Conservation (phyloP, 129 eudicot species). For the Lactuca sativa region DNA sequence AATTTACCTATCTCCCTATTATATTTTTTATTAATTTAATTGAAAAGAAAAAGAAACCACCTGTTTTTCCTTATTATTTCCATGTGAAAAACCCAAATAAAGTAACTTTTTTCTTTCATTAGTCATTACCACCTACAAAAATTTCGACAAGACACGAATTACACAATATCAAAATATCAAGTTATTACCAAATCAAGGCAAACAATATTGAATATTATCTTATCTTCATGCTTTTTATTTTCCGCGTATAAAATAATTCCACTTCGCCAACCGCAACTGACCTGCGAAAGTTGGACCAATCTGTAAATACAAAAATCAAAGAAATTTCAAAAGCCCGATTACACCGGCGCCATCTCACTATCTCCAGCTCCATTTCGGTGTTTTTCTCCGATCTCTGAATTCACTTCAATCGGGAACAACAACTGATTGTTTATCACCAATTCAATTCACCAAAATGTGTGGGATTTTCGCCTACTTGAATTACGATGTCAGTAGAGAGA, state of each 20-base stretch:
- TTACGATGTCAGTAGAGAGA: slow-evolving; percentile 66
- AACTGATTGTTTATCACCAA: slow-evolving; percentile 1
- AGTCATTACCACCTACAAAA: too few species aligned
- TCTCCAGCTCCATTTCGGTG: slow-evolving; percentile 1
- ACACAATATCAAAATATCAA: too few species aligned
- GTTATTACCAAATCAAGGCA: too few species aligned
- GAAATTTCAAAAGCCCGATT: slow-evolving; percentile 3
- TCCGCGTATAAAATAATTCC: neutral
- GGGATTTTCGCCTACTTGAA: slow-evolving; percentile 92
- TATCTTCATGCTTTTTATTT: neutral
- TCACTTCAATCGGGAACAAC: neutral
- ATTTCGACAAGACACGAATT: too few species aligned
- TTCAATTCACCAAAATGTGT: slow-evolving; percentile 47
- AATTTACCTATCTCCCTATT: too few species aligned
- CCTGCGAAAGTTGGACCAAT: slow-evolving; percentile 8
- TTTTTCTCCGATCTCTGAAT: slow-evolving; percentile 23
- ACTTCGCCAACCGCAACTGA: slow-evolving; percentile 26
- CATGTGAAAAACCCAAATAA: too few species aligned
- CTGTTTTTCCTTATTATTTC: too few species aligned
- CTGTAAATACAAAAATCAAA: neutral
- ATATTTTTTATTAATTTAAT: too few species aligned
- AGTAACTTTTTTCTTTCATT: too few species aligned
- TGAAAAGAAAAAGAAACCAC: too few species aligned
- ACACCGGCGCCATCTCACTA: slow-evolving; percentile 24
- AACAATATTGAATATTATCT: neutral